Evolutionary conservation across 305 asterid species (phyloP).

Genomic region (Solanum chacoense): DNA sequence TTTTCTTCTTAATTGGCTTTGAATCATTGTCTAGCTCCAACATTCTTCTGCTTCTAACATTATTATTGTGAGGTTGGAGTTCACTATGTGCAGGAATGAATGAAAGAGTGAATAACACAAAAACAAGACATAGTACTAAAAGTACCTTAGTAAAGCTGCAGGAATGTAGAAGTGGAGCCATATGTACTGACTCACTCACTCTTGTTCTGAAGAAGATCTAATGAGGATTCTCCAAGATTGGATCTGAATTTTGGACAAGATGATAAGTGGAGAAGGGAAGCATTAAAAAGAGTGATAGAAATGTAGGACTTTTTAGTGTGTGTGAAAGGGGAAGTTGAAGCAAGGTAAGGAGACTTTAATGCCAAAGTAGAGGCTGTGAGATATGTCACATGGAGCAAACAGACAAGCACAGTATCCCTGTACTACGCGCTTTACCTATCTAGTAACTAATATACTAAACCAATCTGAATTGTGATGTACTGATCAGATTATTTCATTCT

Average conservation of each 20-base stretch:
- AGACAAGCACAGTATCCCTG: neutral
- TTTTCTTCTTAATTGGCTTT: constrained; percentile 29
- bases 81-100: neutral
- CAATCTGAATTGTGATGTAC: neutral
- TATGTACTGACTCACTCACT: neutral
- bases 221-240: neutral
- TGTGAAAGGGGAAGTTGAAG: neutral
- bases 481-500: rapidly evolving
- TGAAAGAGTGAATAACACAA: neutral
- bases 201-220: neutral
- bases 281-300: neutral
- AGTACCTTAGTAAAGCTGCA: constrained; percentile 3
- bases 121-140: neutral
- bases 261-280: neutral
- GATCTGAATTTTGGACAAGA: constrained; percentile 3
- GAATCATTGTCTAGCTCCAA: constrained; percentile 21
- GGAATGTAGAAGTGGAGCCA: neutral
- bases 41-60: constrained; percentile 20
- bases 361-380: neutral
- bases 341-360: constrained; percentile 1
- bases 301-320: neutral
- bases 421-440: neutral
- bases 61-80: neutral
- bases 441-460: neutral
- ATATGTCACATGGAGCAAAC: constrained; percentile 1